These are phyloP conservation scores for Xylariaceae sp. DNA, from an alignment of 2,329 filamentous ascomycete species.

Conservation along the genomic window DNA sequence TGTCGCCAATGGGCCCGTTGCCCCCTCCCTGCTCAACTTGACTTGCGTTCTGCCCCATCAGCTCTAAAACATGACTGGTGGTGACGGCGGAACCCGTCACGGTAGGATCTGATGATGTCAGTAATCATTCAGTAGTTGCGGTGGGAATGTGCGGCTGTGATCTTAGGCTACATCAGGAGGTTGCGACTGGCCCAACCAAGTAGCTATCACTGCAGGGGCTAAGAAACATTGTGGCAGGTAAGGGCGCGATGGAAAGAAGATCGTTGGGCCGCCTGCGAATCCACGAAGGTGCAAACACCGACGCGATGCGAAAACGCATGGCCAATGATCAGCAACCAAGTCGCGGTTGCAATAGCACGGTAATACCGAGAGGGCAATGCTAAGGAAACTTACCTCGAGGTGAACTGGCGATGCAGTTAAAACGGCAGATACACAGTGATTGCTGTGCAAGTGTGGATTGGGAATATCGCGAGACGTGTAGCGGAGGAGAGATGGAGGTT, in stretches of 20 bases:
- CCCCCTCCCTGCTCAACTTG: slow-evolving; percentile 10
- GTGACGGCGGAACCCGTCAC: slow-evolving; percentile 4
- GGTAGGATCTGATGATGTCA: neutral
- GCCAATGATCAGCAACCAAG: neutral
- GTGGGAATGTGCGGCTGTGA: neutral
- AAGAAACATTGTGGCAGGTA: neutral
- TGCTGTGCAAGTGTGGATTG: too few species aligned
- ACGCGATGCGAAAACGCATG: neutral
- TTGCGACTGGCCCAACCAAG: neutral
- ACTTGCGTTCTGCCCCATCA: slow-evolving; percentile 13
- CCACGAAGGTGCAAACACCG: neutral
- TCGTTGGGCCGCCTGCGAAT: neutral
- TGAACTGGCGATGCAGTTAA: too few species aligned
- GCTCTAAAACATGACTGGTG: slow-evolving; percentile 14
- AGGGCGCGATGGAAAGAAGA: neutral
- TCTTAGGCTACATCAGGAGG: neutral
- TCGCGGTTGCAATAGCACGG: neutral
- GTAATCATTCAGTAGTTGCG: neutral
- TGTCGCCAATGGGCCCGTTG: neutral
- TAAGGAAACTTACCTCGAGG: neutral
- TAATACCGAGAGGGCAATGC: too few species aligned
- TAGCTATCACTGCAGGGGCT: neutral
- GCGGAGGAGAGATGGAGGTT: too few species aligned
- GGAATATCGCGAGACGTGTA: too few species aligned
- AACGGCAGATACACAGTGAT: too few species aligned